A percentile compares a stretch with the other conserved stretches of the same genome.
Evolutionary conservation across 83 land plant species (phyloP).

Genomic region (Diphasiastrum complanatum): DNA sequence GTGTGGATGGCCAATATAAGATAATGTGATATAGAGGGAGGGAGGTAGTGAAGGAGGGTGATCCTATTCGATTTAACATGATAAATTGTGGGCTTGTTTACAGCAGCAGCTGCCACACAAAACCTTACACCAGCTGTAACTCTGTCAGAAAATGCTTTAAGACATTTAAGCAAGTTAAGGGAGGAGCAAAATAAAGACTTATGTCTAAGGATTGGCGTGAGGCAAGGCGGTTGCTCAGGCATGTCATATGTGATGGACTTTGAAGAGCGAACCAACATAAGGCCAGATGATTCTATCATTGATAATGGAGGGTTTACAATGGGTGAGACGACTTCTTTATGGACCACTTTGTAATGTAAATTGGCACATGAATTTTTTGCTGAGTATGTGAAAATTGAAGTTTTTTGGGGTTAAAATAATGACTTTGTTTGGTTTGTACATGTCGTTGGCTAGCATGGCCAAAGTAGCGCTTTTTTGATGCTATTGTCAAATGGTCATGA

Average conservation of each 20-base stretch:
- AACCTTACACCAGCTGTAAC: constrained; percentile 64
- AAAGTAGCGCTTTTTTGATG: too few species aligned
- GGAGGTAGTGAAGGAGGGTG: too few species aligned
- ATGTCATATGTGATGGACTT: constrained; percentile 98
- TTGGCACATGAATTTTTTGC: not conserved
- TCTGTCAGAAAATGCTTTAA: constrained; percentile 70
- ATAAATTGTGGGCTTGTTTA: too few species aligned
- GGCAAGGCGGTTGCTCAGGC: constrained; percentile 97
- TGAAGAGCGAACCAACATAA: constrained; percentile 54
- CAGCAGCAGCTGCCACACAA: constrained; percentile 42
- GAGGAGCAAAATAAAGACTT: constrained; percentile 64
- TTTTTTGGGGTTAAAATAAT: not conserved
- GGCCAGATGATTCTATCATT: constrained; percentile 77
- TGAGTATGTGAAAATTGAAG: not conserved
- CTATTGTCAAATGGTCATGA: too few species aligned
- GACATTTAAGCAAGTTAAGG: constrained; percentile 70
- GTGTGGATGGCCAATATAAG: too few species aligned
- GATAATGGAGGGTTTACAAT: constrained; percentile 80
- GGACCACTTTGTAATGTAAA: too few species aligned
- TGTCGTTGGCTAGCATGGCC: too few species aligned
- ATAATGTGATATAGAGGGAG: too few species aligned
- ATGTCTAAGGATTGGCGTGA: constrained; percentile 86
- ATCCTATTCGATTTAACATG: too few species aligned
- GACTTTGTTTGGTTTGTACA: not conserved
- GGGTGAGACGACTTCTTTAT: constrained; percentile 46